Evolutionary conservation across 805 yeast species (phyloP).

Genomic region (Metschnikowia shivogae): DNA sequence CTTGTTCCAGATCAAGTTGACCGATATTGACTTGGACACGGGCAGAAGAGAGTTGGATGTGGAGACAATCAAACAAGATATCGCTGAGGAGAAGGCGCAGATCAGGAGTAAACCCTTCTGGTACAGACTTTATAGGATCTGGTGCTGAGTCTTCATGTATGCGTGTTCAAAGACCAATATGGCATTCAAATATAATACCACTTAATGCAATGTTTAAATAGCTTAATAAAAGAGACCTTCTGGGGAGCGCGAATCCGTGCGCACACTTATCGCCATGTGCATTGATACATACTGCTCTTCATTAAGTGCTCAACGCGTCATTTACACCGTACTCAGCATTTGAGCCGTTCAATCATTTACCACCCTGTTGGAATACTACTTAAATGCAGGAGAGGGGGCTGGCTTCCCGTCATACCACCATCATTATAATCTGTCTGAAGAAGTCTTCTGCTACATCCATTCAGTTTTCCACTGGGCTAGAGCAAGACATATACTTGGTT

Average conservation of each 20-base stretch:
- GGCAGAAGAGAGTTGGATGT: constrained; percentile 46
- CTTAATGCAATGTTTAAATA: no score
- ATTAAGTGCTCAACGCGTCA: no score
- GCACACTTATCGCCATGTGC: no score
- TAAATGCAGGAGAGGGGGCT: neutral
- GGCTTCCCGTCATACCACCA: neutral
- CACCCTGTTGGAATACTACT: neutral
- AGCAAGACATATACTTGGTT: constrained; percentile 13
- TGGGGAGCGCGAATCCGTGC: no score
- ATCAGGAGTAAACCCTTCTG: constrained; percentile 24
- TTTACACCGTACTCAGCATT: no score
- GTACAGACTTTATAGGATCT: constrained; percentile 25
- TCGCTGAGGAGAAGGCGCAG: constrained; percentile 30
- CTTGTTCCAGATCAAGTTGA: constrained; percentile 35
- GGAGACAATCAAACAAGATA: constrained; percentile 34
- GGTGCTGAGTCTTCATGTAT: constrained; percentile 21
- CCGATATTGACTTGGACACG: constrained; percentile 56
- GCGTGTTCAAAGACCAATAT: neutral
- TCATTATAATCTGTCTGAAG: constrained; percentile 13
- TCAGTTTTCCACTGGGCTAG: constrained; percentile 6
- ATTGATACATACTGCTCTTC: no score
- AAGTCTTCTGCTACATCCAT: constrained; percentile 5
- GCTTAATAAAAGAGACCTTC: no score
- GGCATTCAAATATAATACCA: neutral
- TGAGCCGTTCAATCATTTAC: no score